Evolutionary conservation across 345 rosid genomes (phyloP).

Genomic region (Trapa bicornis): DNA sequence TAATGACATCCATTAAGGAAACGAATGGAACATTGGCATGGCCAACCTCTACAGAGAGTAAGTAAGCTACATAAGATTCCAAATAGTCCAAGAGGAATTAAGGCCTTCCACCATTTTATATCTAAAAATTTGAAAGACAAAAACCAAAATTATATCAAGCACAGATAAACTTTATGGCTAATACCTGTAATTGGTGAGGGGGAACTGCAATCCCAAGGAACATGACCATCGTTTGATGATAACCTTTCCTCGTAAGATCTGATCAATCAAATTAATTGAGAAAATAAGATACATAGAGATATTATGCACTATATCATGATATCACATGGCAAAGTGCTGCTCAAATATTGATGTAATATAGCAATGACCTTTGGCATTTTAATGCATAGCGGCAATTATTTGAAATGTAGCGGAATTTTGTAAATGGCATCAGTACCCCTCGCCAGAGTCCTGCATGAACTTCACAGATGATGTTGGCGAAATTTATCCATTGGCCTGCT

Average conservation of each 20-base stretch:
- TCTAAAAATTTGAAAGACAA: background rate
- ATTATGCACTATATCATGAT: background rate
- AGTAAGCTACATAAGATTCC: background rate
- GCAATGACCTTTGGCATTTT: slow-evolving; percentile 41
- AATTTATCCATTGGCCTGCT: slow-evolving; percentile 53
- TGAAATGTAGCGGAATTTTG: slow-evolving; percentile 32
- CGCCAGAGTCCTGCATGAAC: slow-evolving; percentile 55
- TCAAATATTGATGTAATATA: background rate
- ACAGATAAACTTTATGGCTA: background rate
- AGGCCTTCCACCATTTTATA: background rate
- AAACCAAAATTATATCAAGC: background rate
- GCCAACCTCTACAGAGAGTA: slow-evolving; percentile 39
- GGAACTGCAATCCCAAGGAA: slow-evolving; percentile 55
- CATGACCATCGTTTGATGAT: slow-evolving; percentile 27
- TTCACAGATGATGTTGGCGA: slow-evolving; percentile 39
- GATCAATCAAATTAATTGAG: slow-evolving; percentile 4
- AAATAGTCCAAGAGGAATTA: background rate
- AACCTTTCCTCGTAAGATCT: slow-evolving; percentile 43
- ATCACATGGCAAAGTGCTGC: background rate
- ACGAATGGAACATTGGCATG: slow-evolving; percentile 31
- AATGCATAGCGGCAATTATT: slow-evolving; percentile 23
- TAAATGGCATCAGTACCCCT: slow-evolving; percentile 33
- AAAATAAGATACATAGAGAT: background rate
- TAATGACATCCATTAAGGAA: slow-evolving; percentile 65
- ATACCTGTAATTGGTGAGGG: slow-evolving; percentile 60